Base-by-base conservation (phyloP, 169 alveolate species). In the Perkinsus chesapeaki region DNA sequence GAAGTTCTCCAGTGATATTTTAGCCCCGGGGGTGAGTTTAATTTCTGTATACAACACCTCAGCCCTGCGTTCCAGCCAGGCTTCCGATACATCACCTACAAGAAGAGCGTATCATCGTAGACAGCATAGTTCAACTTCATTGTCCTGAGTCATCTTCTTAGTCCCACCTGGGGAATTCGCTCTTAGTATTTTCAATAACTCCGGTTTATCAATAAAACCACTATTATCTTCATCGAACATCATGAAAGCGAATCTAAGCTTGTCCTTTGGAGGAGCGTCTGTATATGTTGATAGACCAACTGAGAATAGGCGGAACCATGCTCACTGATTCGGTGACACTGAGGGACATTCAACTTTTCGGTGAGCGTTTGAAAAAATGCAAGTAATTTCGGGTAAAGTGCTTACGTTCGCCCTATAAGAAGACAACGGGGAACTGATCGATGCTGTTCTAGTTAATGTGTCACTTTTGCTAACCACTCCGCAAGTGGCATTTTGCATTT, bases 171-270 rank as follows among this genome's bases (percentile, higher is more conserved):
- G 82, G 37, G 82, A 73, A 23, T 73, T 73, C 23, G 39, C 91
- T 23, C 91, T 73, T 1, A 73, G 91, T 12, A 73, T 73, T 20
- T 73, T 73, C 34, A 73, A 7, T 0, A 73, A 39, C 91, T 73
- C 91, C 7, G 39, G 31, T 31, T 38, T 31, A 39, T 73, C 91
- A 38, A 73, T 73, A 23, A 31, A 73, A 39, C 91, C 91, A 38
- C 91, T 73, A 39, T 39, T 19, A 23, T 73, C 91, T 23, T 73
- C 91, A 38, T 73, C 91, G 91, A 73, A 73, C 91, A 73, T 73
- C 91, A 73, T 73, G 39, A 73, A 73, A 39, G 91, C 91, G 39
- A 73, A 73, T 39, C 23, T 73, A 27, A 73, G 39, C 91, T 34
- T 73, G 91, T 73, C 91, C 91, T 31, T 73, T 39, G 39, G 39